phyloP scores from a whole-genome alignment of 257 asterid species.

The Solanum ossicruentum region DNA sequence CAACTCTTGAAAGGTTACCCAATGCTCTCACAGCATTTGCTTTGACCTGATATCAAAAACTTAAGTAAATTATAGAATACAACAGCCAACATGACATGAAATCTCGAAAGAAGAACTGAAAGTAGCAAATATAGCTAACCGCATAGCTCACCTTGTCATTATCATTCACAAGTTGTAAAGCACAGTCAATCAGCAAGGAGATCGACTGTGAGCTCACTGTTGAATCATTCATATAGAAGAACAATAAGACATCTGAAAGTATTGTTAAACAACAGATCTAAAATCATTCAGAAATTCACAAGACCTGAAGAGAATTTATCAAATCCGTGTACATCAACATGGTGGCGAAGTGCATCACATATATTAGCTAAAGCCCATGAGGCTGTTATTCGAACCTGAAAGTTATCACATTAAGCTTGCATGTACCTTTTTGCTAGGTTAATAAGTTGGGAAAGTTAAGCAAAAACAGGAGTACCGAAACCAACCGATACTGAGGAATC shows the following conservation, averaged over 20 bases:
- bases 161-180: slow-evolving; percentile 64
- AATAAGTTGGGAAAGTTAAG: not conserved
- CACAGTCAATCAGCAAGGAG: slow-evolving; percentile 47
- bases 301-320: slow-evolving; percentile 28
- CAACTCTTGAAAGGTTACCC: slow-evolving; percentile 75
- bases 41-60: slow-evolving; percentile 43
- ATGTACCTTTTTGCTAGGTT: not conserved
- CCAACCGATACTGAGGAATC: slow-evolving; percentile 74
- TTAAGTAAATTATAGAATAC: not conserved
- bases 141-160: slow-evolving; percentile 70
- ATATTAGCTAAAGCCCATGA: slow-evolving; percentile 97
- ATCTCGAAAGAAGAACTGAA: not conserved
- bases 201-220: slow-evolving; percentile 32
- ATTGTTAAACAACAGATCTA: slow-evolving; percentile 2
- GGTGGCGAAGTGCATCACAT: slow-evolving; percentile 69
- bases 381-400: slow-evolving; percentile 89
- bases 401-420: slow-evolving; percentile 4
- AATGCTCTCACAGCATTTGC: slow-evolving; percentile 97
- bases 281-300: not conserved
- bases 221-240: slow-evolving; percentile 28
- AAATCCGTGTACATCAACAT: slow-evolving; percentile 33
- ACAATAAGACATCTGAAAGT: slow-evolving; percentile 13
- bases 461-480: not conserved
- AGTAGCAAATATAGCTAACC: not conserved
- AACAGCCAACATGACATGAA: not conserved